These are phyloP conservation scores for Thamnidium elegans DNA, from an alignment of 192 early-diverging fungal genomes.

Conservation along the genomic window DNA sequence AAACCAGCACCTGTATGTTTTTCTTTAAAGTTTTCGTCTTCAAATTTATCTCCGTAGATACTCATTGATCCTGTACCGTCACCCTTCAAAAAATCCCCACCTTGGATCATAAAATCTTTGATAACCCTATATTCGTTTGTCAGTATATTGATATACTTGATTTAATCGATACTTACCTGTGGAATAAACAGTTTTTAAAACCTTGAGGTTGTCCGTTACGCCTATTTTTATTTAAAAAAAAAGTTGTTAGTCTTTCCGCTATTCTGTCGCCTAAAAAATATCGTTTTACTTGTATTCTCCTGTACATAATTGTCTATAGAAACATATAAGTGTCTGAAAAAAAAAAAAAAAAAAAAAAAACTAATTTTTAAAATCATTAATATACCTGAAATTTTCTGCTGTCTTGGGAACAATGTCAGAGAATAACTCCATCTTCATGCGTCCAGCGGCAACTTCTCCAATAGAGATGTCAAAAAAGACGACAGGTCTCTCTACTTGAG, in stretches of 20 bases:
- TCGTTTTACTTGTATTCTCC: constrained; percentile 83
- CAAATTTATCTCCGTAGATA: constrained; percentile 79
- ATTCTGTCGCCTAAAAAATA: too few species aligned
- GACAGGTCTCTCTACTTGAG: constrained; percentile 34
- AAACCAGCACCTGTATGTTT: constrained; percentile 84
- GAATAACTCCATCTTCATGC: constrained; percentile 76
- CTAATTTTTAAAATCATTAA: too few species aligned
- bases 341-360: too few species aligned
- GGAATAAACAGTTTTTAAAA: constrained; percentile 81
- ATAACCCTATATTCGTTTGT: constrained; percentile 75
- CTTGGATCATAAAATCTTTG: constrained; percentile 93
- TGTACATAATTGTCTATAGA: constrained; percentile 78
- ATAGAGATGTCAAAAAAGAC: constrained; percentile 81
- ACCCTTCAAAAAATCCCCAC: constrained; percentile 88
- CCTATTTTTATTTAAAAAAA: constrained; percentile 37
- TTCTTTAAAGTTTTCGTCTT: constrained; percentile 83
- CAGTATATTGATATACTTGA: too few species aligned
- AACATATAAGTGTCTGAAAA: not conserved
- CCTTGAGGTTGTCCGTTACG: constrained; percentile 80
- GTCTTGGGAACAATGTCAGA: constrained; percentile 70
- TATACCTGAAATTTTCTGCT: constrained; percentile 76
- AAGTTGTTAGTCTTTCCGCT: not conserved
- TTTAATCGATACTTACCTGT: too few species aligned
- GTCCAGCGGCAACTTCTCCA: constrained; percentile 55
- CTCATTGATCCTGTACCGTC: constrained; percentile 85